phyloP scores from a whole-genome alignment of 331 rosid genomes.

The Rosa hybrid region DNA sequence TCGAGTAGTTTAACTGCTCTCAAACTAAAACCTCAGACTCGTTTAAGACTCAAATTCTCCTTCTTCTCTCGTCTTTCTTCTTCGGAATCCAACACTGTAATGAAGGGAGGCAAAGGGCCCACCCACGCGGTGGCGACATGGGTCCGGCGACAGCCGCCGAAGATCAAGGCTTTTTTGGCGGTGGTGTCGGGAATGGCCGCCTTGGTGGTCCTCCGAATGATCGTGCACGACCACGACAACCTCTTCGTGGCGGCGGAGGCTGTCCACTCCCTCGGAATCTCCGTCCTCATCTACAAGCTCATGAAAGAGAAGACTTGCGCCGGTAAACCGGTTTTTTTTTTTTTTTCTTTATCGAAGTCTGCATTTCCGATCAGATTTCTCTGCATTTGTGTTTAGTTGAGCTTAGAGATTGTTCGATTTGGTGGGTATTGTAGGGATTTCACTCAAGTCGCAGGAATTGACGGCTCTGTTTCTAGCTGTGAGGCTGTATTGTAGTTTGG shows the following conservation, averaged over 20 bases:
- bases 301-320: conserved; percentile 74
- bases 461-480: conserved; percentile 50
- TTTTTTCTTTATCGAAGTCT: background rate
- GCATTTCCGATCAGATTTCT: background rate
- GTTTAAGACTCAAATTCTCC: background rate
- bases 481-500: conserved; percentile 51
- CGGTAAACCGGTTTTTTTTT: no score
- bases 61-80: background rate
- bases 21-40: background rate
- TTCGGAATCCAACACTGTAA: background rate
- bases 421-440: conserved; percentile 34
- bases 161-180: conserved; percentile 55
- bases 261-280: conserved; percentile 71
- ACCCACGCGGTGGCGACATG: conserved; percentile 55
- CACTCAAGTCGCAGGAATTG: conserved; percentile 52
- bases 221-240: conserved; percentile 68
- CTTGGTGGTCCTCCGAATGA: conserved; percentile 52
- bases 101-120: conserved; percentile 52
- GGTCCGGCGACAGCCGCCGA: conserved; percentile 75
- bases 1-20: background rate
- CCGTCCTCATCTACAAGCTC: conserved; percentile 68
- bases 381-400: background rate
- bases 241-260: conserved; percentile 71
- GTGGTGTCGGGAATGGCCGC: conserved; percentile 44
- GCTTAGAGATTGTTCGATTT: background rate